phyloP scores from a whole-genome alignment of 2,329 filamentous ascomycete species.

The Colletotrichum coccodes region DNA sequence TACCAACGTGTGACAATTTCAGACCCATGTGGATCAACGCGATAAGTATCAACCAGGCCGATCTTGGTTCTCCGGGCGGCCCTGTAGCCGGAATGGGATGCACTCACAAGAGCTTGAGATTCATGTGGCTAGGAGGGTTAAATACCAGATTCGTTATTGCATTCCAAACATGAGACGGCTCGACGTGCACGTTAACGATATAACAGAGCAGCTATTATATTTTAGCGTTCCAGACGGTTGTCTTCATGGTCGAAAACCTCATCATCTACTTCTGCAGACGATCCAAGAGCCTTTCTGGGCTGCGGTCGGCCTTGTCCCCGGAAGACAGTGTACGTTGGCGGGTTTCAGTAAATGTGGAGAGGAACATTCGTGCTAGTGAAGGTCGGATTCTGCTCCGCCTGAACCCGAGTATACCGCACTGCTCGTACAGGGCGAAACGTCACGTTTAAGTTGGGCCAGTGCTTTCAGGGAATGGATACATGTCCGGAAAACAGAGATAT shows the following conservation, averaged over 20 bases:
- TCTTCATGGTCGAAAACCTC: not conserved
- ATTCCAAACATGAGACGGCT: no score
- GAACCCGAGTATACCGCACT: not conserved
- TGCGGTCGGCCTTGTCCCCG: not conserved
- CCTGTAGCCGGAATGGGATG: not conserved
- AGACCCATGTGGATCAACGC: not conserved
- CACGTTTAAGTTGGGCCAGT: not conserved
- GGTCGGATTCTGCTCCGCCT: not conserved
- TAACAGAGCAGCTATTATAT: not conserved
- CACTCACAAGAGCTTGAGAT: not conserved
- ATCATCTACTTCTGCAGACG: not conserved
- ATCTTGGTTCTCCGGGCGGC: not conserved
- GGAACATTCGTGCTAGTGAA: not conserved
- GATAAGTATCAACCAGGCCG: not conserved
- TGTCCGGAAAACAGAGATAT: no score
- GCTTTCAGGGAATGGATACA: not conserved
- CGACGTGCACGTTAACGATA: no score
- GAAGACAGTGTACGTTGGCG: no score
- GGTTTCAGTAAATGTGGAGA: no score
- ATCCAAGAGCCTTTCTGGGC: not conserved
- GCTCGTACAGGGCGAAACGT: no score
- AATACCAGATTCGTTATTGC: not conserved
- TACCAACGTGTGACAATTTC: not conserved
- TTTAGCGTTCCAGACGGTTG: not conserved
- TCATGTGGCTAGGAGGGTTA: not conserved